Evolutionary conservation across 306 rosid species (phyloP).

Genomic region (Oemleria cerasiformis): DNA sequence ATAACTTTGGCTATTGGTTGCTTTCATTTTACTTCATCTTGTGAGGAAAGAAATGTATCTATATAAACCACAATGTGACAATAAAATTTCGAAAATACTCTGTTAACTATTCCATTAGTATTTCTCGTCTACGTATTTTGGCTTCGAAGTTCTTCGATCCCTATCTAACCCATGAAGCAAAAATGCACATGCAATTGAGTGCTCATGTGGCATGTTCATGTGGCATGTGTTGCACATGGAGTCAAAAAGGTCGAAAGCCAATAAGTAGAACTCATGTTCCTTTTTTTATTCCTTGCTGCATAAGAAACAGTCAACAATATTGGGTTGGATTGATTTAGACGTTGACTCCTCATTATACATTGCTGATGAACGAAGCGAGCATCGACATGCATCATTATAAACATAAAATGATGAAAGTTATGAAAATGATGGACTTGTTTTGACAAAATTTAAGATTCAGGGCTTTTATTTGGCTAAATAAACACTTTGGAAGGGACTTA

Average conservation of each 20-base stretch:
- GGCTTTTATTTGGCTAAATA: no score
- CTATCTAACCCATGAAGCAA: conserved; percentile 31
- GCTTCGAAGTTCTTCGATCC: conserved; percentile 19
- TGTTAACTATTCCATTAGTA: no score
- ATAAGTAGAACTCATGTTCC: background rate
- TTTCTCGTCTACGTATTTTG: background rate
- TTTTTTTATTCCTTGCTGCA: background rate
- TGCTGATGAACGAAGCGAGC: conserved; percentile 19
- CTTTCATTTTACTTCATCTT: no score
- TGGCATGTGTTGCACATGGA: conserved; percentile 27
- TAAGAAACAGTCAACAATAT: conserved; percentile 8
- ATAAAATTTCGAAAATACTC: no score
- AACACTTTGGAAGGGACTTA: no score
- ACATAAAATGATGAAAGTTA: no score
- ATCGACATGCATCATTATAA: conserved; percentile 1
- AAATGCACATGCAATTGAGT: conserved; percentile 15
- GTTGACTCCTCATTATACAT: conserved; percentile 16
- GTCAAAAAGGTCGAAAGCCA: conserved; percentile 17
- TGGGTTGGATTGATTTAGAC: conserved; percentile 7
- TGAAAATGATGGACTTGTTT: background rate
- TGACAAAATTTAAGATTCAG: no score
- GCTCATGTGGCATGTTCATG: background rate
- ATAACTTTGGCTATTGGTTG: no score
- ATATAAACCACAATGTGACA: no score
- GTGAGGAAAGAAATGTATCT: no score